phyloP scores from a whole-genome alignment of 495 filamentous ascomycete species.

The Penicillium atrosanguineum region DNA sequence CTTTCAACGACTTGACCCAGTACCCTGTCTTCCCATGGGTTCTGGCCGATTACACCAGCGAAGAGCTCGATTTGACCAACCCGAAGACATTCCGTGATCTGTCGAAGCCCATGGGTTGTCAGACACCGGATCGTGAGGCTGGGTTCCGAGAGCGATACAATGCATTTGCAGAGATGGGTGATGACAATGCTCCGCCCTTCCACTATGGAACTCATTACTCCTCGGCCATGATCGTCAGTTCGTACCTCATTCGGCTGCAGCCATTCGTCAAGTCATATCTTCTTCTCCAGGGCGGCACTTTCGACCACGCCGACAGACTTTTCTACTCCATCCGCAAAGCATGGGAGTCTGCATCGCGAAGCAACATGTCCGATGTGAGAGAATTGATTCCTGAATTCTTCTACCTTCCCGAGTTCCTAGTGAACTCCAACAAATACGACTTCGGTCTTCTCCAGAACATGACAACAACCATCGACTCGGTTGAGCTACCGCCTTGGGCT shows the following conservation, averaged over 20 bases:
- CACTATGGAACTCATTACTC: constrained; percentile 99
- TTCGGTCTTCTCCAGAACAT: constrained; percentile 83
- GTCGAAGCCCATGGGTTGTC: constrained; percentile 96
- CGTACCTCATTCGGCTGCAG: constrained; percentile 90
- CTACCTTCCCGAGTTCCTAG: constrained; percentile 89
- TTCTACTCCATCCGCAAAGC: constrained; percentile 92
- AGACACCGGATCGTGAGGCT: constrained; percentile 67
- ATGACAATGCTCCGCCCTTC: constrained; percentile 73
- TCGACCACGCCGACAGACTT: constrained; percentile 92
- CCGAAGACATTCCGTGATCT: constrained; percentile 85
- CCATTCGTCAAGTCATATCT: constrained; percentile 96
- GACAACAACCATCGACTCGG: constrained; percentile 75
- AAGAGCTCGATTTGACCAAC: constrained; percentile 85
- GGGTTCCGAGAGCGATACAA: constrained; percentile 82
- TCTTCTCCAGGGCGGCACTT: constrained; percentile 94
- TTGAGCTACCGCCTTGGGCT: constrained; percentile 89
- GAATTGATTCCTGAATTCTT: constrained; percentile 97
- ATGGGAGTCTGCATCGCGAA: constrained; percentile 84
- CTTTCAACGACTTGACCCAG: constrained; percentile 97
- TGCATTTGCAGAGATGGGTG: constrained; percentile 88
- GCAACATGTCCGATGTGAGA: constrained; percentile 89
- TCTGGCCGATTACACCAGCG: constrained; percentile 90
- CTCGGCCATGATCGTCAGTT: constrained; percentile 97
- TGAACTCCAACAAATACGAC: constrained; percentile 89
- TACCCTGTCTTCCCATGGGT: constrained; percentile 99